Evolutionary conservation across 2,329 filamentous ascomycete species (phyloP), one percentile per base, ranked within the genome.

Genomic region (Coleophoma eucalyptorum): DNA sequence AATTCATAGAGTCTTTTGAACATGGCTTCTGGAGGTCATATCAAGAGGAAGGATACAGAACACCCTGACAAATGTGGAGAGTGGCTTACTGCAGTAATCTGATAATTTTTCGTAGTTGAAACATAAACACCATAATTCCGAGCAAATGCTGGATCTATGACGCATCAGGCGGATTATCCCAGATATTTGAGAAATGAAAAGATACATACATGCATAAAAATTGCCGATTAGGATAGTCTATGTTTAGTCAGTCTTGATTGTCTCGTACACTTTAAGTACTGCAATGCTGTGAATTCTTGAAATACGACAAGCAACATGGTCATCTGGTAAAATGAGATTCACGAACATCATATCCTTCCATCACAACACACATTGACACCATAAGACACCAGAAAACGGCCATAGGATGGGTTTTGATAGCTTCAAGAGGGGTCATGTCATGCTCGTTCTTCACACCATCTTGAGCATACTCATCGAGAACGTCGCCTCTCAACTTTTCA

Each of bases 301-400:
- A 26, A 26, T 26, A 6, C 26, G 10, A 7, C 26, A 26, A 26
- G 26, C 26, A 26, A 26, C 26, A 26, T 26, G 26, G 10, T 26
- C 26, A 26, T 26, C 26, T 3, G 10, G 26, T 7, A 2, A 8
- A 26, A 26, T 5, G 26, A 26, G 26, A 26, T 26, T 26, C 2
- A 38, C 35, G 16, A n/a, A 38, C 35, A 38, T 38, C 42, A 44
- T 44, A 44, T 45, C 88, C 89, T 68, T 94, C 90, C 90, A 95
- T 96, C 61, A 83, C 83, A 63, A 95, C 92, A 64, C 87, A 90
- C 0, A 88, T 91, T 12, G 87, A 91, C 67, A 95, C 92, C 53
- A 94, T 74, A 46, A 95, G 64, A 58, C 84, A 89, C 89, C 89
- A 95, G 32, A 75, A 78, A 50, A 94, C 84, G 32, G 90, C 90